Percentiles rank a stretch among this genome's conserved stretches.
Conservation (phyloP, 2,329 filamentous ascomycete genomes). For the Iodosphaeria phyllophila region DNA sequence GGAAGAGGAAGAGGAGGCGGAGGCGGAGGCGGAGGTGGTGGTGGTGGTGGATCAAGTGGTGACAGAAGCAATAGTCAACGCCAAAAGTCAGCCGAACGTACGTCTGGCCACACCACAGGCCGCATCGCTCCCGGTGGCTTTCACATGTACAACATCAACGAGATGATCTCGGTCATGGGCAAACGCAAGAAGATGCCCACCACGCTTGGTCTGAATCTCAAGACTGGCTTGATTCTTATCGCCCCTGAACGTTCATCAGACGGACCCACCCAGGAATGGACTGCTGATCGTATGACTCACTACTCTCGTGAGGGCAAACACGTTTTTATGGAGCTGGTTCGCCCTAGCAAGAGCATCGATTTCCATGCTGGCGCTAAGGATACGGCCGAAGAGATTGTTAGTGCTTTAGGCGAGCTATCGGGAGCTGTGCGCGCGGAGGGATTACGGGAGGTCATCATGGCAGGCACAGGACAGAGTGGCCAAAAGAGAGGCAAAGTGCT, state of each 20-base stretch:
- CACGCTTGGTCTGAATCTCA: conserved; percentile 83
- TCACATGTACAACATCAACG: conserved; percentile 90
- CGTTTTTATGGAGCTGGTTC: conserved; percentile 83
- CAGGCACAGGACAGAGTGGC: conserved; percentile 44
- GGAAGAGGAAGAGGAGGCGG: conserved; percentile 12
- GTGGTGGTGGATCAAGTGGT: too few relatives aligned
- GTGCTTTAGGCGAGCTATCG: conserved; percentile 71
- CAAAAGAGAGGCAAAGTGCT: conserved; percentile 74
- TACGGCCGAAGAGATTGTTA: conserved; percentile 84
- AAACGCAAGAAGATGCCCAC: conserved; percentile 97
- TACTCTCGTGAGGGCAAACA: conserved; percentile 98
- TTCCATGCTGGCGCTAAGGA: conserved; percentile 96
- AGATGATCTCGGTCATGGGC: conserved; percentile 93
- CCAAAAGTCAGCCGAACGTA: too few relatives aligned
- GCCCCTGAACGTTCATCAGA: conserved; percentile 71
- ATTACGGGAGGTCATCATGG: conserved; percentile 69
- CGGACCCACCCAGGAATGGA: conserved; percentile 80
- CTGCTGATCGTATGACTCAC: conserved; percentile 85
- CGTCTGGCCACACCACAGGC: conserved; percentile 28
- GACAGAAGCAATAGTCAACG: too few relatives aligned
- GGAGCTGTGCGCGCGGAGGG: conserved; percentile 72
- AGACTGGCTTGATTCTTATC: conserved; percentile 76
- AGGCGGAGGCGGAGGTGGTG: too few relatives aligned
- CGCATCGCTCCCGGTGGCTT: conserved; percentile 59
- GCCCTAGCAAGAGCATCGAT: conserved; percentile 86